Base-by-base conservation (phyloP, 345 rosid genomes). In the Syzygium grande region DNA sequence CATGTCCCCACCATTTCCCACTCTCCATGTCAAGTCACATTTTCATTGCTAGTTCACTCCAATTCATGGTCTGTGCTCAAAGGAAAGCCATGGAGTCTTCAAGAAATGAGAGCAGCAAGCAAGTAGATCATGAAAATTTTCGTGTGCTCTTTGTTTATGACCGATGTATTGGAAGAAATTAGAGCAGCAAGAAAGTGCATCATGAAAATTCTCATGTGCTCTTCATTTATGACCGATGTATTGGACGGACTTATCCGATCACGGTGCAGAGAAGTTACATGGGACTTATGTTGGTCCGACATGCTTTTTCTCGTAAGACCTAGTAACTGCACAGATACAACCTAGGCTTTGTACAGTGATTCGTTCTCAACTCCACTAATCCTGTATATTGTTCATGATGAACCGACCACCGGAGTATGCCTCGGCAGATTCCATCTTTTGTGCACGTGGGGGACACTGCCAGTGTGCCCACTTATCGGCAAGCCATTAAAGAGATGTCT, bases 1-100 rank as follows among this genome's bases (percentile, higher is more conserved):
- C 63, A 27, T 54, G 85, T n/a, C 88, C 88, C 91, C 91, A 87
- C 52, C 7, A 85, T 34, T 51, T 25, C 34, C 85, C 85, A 84
- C 29, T 49, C 51, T 56, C 86, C 73, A 34, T 68, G 46, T 19
- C 80, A 34, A 17, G 80, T 4, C 25, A 10, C 80, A 68, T 68
- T 68, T 68, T 17, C 77, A 46, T 68, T 68, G 34, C 0, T 17
- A 21, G 1, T 68, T 34, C 79, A 9, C 46, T 38, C 23, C 11
- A 34, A 19, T 68, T 2, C 13, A 68, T 34, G 80, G 80, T 68
- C 80, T 49, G 85, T 13, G 54, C 54, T 25, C 16, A 83, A 34
- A 68, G 80, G 13, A 34, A 68, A 68, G 80, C 25, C 49, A 9
- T 68, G 46, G 46, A 34, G 80, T 9, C 12, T 9, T 34, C 46